A percentile compares a stretch with the other conserved stretches of the same genome.
These are phyloP conservation scores for Sutorius eximius DNA, from an alignment of 1,284 basidiomycete genomes.

Conservation along the genomic window DNA sequence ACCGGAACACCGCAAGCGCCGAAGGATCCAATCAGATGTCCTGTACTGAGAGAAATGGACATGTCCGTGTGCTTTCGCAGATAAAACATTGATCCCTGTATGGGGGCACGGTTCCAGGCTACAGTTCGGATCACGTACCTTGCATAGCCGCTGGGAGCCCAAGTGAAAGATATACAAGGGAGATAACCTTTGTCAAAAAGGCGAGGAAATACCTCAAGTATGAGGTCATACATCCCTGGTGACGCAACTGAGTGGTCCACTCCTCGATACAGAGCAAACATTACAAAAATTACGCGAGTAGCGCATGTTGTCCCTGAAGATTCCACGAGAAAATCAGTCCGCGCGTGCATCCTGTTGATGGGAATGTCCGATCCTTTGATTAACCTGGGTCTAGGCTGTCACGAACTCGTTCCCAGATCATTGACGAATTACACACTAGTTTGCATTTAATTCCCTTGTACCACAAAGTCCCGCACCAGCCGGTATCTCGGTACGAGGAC, in stretches of 20 bases:
- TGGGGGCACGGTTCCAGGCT: not conserved
- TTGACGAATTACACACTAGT: not conserved
- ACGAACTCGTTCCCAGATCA: not conserved
- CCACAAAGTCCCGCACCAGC: not conserved
- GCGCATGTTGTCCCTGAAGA: not conserved
- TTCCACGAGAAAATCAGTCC: not conserved
- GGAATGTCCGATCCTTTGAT: not conserved
- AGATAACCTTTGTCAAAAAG: not conserved
- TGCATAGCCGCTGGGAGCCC: not conserved
- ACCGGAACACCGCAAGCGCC: not conserved
- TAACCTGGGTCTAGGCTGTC: not conserved
- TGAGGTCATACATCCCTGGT: not conserved
- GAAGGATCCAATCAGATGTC: not conserved
- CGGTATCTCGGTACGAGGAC: not conserved
- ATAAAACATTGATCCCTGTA: slow-evolving; percentile 1
- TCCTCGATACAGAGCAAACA: not conserved
- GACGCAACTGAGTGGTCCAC: not conserved
- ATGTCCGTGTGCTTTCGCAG: not conserved
- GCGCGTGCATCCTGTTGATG: not conserved
- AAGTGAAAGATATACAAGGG: not conserved
- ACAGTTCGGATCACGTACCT: not conserved
- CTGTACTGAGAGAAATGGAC: not conserved
- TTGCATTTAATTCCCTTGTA: not conserved
- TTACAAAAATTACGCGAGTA: not conserved
- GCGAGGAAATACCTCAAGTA: not conserved